Evolutionary conservation across 495 filamentous ascomycete genomes (phyloP).

Genomic region (Penicillium simplicissimum): DNA sequence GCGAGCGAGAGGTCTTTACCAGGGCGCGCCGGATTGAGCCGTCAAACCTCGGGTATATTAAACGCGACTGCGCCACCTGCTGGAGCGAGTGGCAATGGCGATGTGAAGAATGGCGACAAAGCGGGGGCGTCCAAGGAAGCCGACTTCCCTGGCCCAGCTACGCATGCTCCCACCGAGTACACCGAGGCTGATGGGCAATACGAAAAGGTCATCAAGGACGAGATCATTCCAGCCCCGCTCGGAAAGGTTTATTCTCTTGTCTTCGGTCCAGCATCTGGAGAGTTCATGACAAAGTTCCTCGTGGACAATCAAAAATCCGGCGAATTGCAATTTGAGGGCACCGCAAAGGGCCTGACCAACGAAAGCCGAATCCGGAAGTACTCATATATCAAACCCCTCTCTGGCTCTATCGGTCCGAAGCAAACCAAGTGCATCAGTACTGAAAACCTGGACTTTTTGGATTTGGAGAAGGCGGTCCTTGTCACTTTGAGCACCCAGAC

Average conservation of each 20-base stretch:
- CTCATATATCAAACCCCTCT: constrained; percentile 89
- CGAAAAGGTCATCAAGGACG: constrained; percentile 82
- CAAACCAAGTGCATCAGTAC: constrained; percentile 94
- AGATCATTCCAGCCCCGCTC: constrained; percentile 81
- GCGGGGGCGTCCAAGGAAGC: constrained; percentile 53
- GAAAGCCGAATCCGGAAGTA: constrained; percentile 74
- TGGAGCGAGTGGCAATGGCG: constrained; percentile 36
- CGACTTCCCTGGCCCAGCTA: constrained; percentile 86
- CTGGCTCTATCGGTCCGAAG: constrained; percentile 81
- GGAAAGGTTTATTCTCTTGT: constrained; percentile 88
- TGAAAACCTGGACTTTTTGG: constrained; percentile 75
- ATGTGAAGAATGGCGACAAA: constrained; percentile 54
- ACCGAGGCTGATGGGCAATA: constrained; percentile 75
- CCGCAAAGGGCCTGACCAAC: constrained; percentile 71
- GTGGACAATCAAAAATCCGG: constrained; percentile 83
- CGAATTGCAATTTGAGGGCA: constrained; percentile 80
- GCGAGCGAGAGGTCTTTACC: constrained; percentile 59
- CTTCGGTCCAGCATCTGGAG: constrained; percentile 76
- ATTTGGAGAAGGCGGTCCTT: constrained; percentile 83
- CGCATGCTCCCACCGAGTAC: constrained; percentile 83
- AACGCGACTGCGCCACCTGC: constrained; percentile 35
- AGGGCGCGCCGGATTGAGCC: constrained; percentile 51
- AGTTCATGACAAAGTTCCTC: constrained; percentile 83
- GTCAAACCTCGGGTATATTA: constrained; percentile 67
- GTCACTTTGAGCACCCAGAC: constrained; percentile 82